Conservation (phyloP, 306 rosid genomes). For the Sicyos edulis region DNA sequence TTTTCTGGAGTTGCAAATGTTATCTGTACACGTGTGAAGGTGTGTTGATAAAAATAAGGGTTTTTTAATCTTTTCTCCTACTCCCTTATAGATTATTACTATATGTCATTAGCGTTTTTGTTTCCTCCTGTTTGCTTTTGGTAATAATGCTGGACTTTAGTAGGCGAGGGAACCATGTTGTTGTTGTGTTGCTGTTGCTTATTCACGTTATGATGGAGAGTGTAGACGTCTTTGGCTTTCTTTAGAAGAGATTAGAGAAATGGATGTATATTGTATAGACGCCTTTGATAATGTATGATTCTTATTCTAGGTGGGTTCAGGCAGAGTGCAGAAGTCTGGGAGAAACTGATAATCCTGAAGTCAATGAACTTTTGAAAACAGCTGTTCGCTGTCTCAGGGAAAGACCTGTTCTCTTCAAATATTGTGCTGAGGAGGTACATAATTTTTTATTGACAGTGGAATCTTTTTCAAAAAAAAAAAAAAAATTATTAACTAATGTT, state of each 20-base stretch:
- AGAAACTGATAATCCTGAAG: conserved; percentile 90
- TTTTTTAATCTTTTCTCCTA: background rate
- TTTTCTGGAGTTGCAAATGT: background rate
- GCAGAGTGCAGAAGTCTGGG: conserved; percentile 85
- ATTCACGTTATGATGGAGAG: background rate
- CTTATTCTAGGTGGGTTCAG: conserved; percentile 88
- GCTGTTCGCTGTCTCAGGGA: conserved; percentile 92
- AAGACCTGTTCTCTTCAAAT: conserved; percentile 90
- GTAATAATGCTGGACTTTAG: background rate
- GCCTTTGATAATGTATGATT: conserved; percentile 12
- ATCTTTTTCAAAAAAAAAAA: too few relatives aligned
- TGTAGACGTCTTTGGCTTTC: too few relatives aligned
- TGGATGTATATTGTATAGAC: background rate
- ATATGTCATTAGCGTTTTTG: background rate
- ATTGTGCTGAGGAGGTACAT: conserved; percentile 97
- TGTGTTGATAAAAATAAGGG: background rate
- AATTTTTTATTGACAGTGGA: conserved; percentile 11
- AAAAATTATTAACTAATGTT: conserved; percentile 22
- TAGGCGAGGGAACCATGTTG: background rate
- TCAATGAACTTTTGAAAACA: conserved; percentile 69
- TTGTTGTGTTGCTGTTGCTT: background rate
- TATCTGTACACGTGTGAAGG: background rate
- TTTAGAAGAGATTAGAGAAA: too few relatives aligned
- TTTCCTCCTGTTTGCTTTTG: background rate
- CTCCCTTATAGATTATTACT: background rate